These are phyloP conservation scores for Lentinula edodes DNA, from an alignment of 768 basidiomycete species.

Conservation along the genomic window DNA sequence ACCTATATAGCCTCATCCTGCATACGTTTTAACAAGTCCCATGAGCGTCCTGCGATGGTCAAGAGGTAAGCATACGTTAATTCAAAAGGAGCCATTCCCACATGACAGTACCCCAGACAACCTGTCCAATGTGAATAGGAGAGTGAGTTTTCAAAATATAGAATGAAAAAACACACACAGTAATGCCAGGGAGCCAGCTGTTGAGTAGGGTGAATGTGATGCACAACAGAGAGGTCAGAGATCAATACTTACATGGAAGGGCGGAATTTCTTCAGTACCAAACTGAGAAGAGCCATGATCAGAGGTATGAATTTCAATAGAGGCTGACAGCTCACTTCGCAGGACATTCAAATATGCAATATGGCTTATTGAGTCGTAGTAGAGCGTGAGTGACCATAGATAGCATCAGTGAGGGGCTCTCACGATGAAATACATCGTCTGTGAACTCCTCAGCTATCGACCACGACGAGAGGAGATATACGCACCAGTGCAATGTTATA, in stretches of 20 bases:
- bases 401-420: slow-evolving; percentile 13
- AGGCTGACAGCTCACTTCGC: slow-evolving; percentile 43
- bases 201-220: background rate
- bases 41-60: slow-evolving; percentile 43
- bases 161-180: slow-evolving; percentile 26
- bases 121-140: slow-evolving; percentile 22
- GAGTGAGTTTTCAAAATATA: background rate
- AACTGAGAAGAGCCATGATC: background rate
- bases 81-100: slow-evolving; percentile 19
- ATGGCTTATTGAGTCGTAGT: slow-evolving; percentile 31
- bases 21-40: slow-evolving; percentile 63
- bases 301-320: background rate
- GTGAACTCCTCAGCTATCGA: background rate
- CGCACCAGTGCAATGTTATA: slow-evolving; percentile 65
- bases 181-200: slow-evolving; percentile 64
- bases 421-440: slow-evolving; percentile 73
- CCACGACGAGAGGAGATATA: background rate
- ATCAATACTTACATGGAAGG: slow-evolving; percentile 48
- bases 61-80: background rate
- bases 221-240: background rate
- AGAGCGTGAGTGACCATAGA: background rate
- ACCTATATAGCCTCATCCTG: background rate
- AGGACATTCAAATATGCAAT: slow-evolving; percentile 64
- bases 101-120: slow-evolving; percentile 63
- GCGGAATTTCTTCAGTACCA: slow-evolving; percentile 53